Evolutionary conservation across 768 basidiomycete genomes (phyloP), one percentile per base, ranked within the genome.

Genomic region (Pseudohyphozyma bogoriensis): DNA sequence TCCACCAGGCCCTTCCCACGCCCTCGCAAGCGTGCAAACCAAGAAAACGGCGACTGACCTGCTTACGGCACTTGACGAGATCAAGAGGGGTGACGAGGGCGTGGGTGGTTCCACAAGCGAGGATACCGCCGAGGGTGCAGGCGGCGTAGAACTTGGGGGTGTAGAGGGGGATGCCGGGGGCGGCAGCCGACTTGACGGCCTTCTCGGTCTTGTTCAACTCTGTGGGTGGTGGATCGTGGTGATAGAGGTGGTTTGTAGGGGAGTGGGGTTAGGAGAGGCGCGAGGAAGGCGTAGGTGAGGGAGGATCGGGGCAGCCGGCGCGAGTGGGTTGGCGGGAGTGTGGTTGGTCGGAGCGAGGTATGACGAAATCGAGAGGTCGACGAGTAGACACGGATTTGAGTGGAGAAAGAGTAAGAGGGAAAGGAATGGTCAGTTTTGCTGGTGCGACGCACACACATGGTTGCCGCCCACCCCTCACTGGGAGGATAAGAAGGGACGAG

Each of bases 31-130:
- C 11, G 16, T 5, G 7, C 2, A 33, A 24, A 18, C n/a, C n/a
- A n/a, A n/a, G n/a, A n/a, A n/a, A n/a, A n/a, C n/a, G n/a, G n/a
- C n/a, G n/a, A 49, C 62, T n/a, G 13, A 57, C 60, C 63, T 70
- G 69, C 62, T 67, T 60, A 56, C 68, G 67, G 68, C 68, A 69
- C 65, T 70, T 70, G 67, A 70, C 69, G 37, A 70, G 67, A 47
- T 69, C 69, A 55, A 70, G 68, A 22, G 68, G 69, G 50, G 68
- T 69, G 57, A 69, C 68, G 44, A 69, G 60, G n/a, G 68, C 87
- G 72, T 91, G 89, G 64, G 89, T 91, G 72, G 86, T 28, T 76
- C 89, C 89, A 69, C 89, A 91, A 24, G 89, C 88, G 66, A 91
- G 79, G 55, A 79, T 79, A 81, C 89, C 89, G 71, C 87, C 88